A percentile compares a stretch with the other conserved stretches of the same genome.
Conservation (phyloP, 345 rosid genomes). For the Eucalyptus tenuipes region DNA sequence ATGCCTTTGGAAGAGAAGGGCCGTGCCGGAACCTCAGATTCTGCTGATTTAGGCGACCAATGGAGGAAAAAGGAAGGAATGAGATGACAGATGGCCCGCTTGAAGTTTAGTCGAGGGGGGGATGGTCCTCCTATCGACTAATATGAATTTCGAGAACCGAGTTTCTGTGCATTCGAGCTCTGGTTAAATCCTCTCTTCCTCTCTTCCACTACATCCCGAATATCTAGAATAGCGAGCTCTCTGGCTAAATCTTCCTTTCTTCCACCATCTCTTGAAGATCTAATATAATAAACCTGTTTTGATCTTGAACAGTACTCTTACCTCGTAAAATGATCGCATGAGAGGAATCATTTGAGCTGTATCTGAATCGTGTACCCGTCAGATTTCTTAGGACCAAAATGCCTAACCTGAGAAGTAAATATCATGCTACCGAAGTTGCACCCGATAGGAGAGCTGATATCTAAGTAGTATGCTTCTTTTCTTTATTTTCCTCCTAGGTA, state of each 20-base stretch:
- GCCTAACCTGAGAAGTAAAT: background rate
- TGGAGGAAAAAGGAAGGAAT: background rate
- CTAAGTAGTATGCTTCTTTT: background rate
- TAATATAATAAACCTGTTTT: background rate
- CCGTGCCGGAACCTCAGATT: background rate
- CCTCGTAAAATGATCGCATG: background rate
- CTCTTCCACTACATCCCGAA: background rate
- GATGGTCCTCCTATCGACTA: background rate
- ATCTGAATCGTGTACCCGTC: background rate
- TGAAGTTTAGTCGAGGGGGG: background rate
- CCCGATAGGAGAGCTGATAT: background rate
- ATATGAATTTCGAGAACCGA: background rate
- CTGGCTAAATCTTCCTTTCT: background rate
- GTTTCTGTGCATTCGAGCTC: background rate
- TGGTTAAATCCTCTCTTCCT: background rate
- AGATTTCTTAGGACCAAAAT: background rate
- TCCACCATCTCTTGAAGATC: background rate
- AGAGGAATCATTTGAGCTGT: background rate
- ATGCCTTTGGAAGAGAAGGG: background rate
- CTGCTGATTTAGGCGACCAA: background rate
- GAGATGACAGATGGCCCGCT: background rate
- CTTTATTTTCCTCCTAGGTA: background rate
- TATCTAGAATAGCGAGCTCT: background rate
- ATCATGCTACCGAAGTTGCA: background rate
- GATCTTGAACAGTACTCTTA: background rate